phyloP scores from a whole-genome alignment of 306 rosid species.

The Quercus alba region DNA sequence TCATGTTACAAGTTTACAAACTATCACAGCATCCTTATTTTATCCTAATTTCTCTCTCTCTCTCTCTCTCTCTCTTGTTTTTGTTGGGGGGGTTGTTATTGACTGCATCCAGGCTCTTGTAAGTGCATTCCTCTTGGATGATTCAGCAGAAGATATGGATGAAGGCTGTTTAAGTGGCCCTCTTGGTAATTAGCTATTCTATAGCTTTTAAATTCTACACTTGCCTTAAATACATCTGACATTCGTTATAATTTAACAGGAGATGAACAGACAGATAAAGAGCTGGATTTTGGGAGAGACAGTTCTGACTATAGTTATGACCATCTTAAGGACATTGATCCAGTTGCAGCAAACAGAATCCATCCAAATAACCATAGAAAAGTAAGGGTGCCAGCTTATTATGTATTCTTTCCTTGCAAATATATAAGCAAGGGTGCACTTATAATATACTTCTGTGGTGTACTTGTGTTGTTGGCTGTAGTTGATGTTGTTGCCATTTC shows the following conservation, averaged over 20 bases:
- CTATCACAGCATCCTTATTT: background rate
- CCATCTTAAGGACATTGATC: constrained; percentile 72
- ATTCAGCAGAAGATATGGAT: constrained; percentile 43
- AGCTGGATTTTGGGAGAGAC: constrained; percentile 32
- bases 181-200: constrained; percentile 38
- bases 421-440: background rate
- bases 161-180: constrained; percentile 29
- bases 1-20: background rate
- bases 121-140: constrained; percentile 79
- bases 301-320: constrained; percentile 41
- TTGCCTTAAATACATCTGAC: background rate
- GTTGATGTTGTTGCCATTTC: background rate
- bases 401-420: constrained; percentile 9
- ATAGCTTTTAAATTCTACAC: background rate
- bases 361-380: constrained; percentile 91
- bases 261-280: constrained; percentile 17
- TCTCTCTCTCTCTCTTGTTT: background rate
- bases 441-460: background rate
- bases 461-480: background rate
- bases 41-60: too few relatives aligned
- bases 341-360: constrained; percentile 80
- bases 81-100: background rate
- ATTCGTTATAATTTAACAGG: constrained; percentile 29
- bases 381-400: constrained; percentile 36
- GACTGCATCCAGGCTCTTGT: constrained; percentile 68